Conservation (phyloP, 2,329 filamentous ascomycete species). For the Aspergillus uvarum region DNA sequence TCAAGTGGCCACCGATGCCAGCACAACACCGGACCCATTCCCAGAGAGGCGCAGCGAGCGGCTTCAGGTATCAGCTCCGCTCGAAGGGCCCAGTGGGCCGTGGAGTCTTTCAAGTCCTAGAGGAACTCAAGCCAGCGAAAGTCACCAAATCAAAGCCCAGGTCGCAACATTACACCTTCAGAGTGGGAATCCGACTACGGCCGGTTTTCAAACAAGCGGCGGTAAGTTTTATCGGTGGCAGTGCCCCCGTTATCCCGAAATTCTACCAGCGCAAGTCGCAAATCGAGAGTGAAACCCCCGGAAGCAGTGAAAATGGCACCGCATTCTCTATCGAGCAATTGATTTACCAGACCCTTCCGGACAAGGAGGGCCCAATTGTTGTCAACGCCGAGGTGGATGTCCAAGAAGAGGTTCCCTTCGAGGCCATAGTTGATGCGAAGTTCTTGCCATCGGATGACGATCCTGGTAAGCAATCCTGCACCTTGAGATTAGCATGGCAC, state of each 20-base stretch:
- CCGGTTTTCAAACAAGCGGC: neutral
- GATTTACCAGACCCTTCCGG: neutral
- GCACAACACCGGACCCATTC: neutral
- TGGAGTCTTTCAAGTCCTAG: neutral
- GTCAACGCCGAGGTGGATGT: neutral
- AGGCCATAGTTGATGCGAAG: neutral
- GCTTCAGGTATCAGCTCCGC: neutral
- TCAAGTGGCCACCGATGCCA: neutral
- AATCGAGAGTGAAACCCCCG: too few species aligned
- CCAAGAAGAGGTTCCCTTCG: neutral
- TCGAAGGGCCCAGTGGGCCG: neutral
- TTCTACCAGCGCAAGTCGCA: too few species aligned
- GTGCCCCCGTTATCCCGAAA: too few species aligned
- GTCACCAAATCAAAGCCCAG: neutral
- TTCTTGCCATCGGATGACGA: conserved; percentile 5
- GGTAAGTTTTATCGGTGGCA: too few species aligned
- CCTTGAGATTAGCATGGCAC: neutral
- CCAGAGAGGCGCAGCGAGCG: neutral
- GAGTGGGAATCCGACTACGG: neutral
- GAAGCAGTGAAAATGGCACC: neutral
- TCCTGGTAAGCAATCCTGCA: neutral
- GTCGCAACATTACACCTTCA: neutral
- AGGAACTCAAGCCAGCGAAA: neutral
- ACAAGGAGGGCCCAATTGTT: neutral
- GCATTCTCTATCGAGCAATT: neutral